A percentile compares a stretch with the other conserved stretches of the same genome.
phyloP scores from a whole-genome alignment of 805 yeast species.

The Saccharomycopsis oosterbeekiorum region DNA sequence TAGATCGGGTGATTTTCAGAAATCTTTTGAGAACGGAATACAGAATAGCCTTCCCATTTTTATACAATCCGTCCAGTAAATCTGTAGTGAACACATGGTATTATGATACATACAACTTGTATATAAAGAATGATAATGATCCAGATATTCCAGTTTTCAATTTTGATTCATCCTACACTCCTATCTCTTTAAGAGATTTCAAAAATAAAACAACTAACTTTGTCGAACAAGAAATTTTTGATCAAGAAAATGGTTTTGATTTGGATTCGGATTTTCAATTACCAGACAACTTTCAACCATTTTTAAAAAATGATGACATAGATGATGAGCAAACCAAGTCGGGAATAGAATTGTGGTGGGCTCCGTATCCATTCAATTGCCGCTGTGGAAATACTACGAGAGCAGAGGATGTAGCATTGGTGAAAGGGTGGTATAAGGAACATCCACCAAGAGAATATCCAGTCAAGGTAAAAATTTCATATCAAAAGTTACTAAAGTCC shows the following conservation, averaged over 20 bases:
- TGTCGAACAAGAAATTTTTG: conserved; percentile 13
- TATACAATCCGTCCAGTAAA: conserved; percentile 71
- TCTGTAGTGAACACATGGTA: conserved; percentile 55
- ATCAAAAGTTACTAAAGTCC: conserved; percentile 78
- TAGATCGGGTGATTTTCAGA: conserved; percentile 80
- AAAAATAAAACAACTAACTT: conserved; percentile 21
- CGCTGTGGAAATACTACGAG: conserved; percentile 64
- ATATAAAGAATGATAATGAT: conserved; percentile 31
- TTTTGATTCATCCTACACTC: conserved; percentile 46
- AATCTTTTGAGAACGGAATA: conserved; percentile 72
- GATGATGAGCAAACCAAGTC: conserved; percentile 37
- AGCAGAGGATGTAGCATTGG: conserved; percentile 82
- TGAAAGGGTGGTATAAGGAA: conserved; percentile 74
- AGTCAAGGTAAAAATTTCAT: conserved; percentile 73
- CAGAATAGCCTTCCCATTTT: conserved; percentile 74
- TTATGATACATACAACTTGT: conserved; percentile 50
- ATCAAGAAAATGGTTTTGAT: conserved; percentile 16
- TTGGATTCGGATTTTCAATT: conserved; percentile 32
- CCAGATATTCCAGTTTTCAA: conserved; percentile 46
- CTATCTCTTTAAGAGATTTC: conserved; percentile 34
- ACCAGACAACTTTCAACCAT: conserved; percentile 38
- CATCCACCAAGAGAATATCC: conserved; percentile 53
- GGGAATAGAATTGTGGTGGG: conserved; percentile 64
- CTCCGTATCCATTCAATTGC: conserved; percentile 78
- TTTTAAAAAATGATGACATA: conserved; percentile 37